A percentile compares a stretch with the other conserved stretches of the same genome.
Conservation (phyloP, 1,284 basidiomycete species). For the Spongispora temasekensis region DNA sequence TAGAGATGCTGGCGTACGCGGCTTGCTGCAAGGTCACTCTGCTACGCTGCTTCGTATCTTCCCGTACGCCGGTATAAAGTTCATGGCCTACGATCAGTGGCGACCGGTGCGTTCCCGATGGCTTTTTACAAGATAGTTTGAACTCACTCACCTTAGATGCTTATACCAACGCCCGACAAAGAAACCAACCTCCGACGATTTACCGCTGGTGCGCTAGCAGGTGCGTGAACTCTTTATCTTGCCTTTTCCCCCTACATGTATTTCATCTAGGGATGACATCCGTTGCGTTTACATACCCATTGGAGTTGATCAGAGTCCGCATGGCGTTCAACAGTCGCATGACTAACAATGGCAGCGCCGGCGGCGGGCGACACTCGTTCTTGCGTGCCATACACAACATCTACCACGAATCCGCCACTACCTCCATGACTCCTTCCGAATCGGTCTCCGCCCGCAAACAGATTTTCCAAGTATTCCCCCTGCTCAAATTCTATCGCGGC, state of each 20-base stretch:
- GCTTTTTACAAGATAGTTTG: not conserved
- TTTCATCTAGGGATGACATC: slow-evolving; percentile 80
- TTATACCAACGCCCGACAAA: slow-evolving; percentile 83
- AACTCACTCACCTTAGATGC: slow-evolving; percentile 39
- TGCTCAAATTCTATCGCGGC: slow-evolving; percentile 94
- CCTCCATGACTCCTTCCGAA: slow-evolving; percentile 24
- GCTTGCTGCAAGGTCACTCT: slow-evolving; percentile 94
- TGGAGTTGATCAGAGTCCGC: slow-evolving; percentile 94
- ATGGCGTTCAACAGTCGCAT: slow-evolving; percentile 86
- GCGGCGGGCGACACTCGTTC: slow-evolving; percentile 62
- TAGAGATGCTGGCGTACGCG: slow-evolving; percentile 68
- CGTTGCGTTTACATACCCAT: slow-evolving; percentile 91
- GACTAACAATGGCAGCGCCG: slow-evolving; percentile 28
- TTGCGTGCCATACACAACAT: slow-evolving; percentile 63
- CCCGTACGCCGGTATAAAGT: slow-evolving; percentile 95
- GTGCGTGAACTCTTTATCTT: slow-evolving; percentile 39
- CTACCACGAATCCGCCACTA: slow-evolving; percentile 64
- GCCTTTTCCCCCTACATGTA: not conserved
- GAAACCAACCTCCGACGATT: slow-evolving; percentile 89
- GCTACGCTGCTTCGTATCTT: slow-evolving; percentile 87
- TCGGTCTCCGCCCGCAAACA: slow-evolving; percentile 26
- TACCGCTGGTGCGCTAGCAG: slow-evolving; percentile 85
- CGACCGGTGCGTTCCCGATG: slow-evolving; percentile 64
- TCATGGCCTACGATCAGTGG: slow-evolving; percentile 92
- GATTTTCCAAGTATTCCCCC: slow-evolving; percentile 59